These are phyloP conservation scores for Lipomyces mesembrius DNA, from an alignment of 805 yeast genomes.

Conservation along the genomic window DNA sequence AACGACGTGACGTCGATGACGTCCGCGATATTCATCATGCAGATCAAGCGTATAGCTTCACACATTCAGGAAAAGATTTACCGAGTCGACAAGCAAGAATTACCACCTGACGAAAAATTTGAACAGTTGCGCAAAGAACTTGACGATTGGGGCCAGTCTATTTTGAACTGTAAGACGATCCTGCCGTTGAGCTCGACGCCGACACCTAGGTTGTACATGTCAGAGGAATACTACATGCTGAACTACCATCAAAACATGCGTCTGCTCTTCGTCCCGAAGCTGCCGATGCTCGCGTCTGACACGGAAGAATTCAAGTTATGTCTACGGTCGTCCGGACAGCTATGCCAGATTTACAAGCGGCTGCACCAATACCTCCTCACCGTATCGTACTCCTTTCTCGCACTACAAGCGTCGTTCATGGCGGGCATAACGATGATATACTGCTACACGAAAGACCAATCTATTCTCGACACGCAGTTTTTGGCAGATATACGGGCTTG, in stretches of 20 bases:
- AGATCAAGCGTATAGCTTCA: slow-evolving; percentile 30
- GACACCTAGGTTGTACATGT: slow-evolving; percentile 28
- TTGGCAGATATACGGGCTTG: slow-evolving; percentile 34
- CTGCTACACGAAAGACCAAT: slow-evolving; percentile 34
- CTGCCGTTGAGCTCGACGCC: slow-evolving; percentile 26
- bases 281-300: slow-evolving; percentile 31
- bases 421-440: slow-evolving; percentile 36
- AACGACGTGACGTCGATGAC: slow-evolving; percentile 29
- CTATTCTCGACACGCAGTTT: slow-evolving; percentile 33
- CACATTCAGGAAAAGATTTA: slow-evolving; percentile 33
- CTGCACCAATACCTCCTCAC: slow-evolving; percentile 31
- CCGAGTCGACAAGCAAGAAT: slow-evolving; percentile 32
- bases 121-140: slow-evolving; percentile 22
- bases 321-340: slow-evolving; percentile 31
- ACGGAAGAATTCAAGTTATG: slow-evolving; percentile 33
- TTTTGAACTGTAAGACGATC: slow-evolving; percentile 22
- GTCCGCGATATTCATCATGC: slow-evolving; percentile 29
- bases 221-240: slow-evolving; percentile 34
- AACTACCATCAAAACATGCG: slow-evolving; percentile 34
- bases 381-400: slow-evolving; percentile 34
- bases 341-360: slow-evolving; percentile 35
- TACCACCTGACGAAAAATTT: slow-evolving; percentile 31
- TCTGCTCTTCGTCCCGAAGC: slow-evolving; percentile 32
- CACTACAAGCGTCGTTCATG: slow-evolving; percentile 34
- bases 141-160: slow-evolving; percentile 28